These are phyloP conservation scores for Camellia oleifera DNA, from an alignment of 179 eudicot genomes.

Conservation along the genomic window DNA sequence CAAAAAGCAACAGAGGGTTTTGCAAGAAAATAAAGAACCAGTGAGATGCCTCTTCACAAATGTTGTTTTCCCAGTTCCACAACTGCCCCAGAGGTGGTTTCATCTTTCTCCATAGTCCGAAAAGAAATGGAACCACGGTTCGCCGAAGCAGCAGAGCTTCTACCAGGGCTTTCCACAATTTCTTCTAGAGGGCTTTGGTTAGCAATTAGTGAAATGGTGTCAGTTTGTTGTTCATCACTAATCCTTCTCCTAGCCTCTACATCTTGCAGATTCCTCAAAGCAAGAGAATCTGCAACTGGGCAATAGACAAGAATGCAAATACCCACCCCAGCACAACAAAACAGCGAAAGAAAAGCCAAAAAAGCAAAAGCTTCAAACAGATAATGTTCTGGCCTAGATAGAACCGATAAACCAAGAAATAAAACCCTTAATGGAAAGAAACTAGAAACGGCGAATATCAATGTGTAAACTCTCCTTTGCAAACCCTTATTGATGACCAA, in stretches of 20 bases:
- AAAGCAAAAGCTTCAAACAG: constrained; percentile 70
- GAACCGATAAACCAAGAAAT: constrained; percentile 84
- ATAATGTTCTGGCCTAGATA: constrained; percentile 52
- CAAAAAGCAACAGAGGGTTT: neutral
- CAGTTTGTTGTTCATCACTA: constrained; percentile 41
- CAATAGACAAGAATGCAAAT: constrained; percentile 73
- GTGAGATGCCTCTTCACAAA: too few species aligned
- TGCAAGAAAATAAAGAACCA: neutral
- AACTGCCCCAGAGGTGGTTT: constrained; percentile 38
- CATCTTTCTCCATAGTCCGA: constrained; percentile 59
- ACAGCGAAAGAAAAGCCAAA: constrained; percentile 72
- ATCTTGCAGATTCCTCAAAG: constrained; percentile 65
- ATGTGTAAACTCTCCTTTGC: constrained; percentile 77
- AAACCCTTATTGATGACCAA: constrained; percentile 86
- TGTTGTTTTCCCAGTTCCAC: too few species aligned
- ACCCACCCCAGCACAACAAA: constrained; percentile 66
- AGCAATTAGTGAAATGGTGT: constrained; percentile 61
- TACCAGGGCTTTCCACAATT: constrained; percentile 41
- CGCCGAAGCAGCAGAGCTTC: constrained; percentile 52
- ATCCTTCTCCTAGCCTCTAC: constrained; percentile 52
- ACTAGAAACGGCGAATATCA: constrained; percentile 57
- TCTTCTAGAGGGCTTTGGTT: constrained; percentile 57
- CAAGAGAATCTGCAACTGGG: constrained; percentile 87
- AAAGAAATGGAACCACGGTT: constrained; percentile 84
- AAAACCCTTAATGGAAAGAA: constrained; percentile 70